Base-by-base conservation (phyloP, 2,329 filamentous ascomycete species). In the Trichoderma sp. region DNA sequence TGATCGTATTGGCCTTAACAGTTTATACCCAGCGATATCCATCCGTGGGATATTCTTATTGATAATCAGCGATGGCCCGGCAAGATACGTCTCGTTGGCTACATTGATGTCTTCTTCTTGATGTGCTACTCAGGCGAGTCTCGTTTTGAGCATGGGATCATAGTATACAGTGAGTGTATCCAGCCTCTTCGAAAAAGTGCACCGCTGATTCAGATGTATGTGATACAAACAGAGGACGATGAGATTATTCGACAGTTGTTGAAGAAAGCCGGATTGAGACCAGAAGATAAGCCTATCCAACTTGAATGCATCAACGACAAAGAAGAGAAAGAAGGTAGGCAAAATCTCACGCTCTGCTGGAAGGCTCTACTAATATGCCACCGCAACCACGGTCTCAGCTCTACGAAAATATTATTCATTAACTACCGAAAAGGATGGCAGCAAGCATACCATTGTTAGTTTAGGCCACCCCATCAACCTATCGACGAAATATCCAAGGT, bases 61-160 rank as follows among this genome's bases (percentile, higher is more conserved):
- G 24, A 76, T 33, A 71, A 64, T 16, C 53, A 74, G 24, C 71
- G 75, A 8, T 76, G 75, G 75, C 21, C 62, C 7, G 75, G 75
- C 21, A 76, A 76, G 31, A 63, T 76, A 9, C 75, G 75, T n/a
- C 62, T 76, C 18, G 45, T 76, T 18, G 75, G 71, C 16, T 78
- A 64, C 41, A 67, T 77, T 35, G 77, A 78, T 12, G 76, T 71
- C 6, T 77, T 78, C 63, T 75, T 78, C 71, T 63, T 77, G 14
- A 77, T 77, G 45, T 77, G 75, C 50, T 77, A 77, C 27, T 77
- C 76, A 0, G 75, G 75, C 9, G 76, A 77, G 45, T 77, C 76
- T 33, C 71, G 76, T 5, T 77, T 77, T 59, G 76, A 77, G n/a
- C 69, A 77, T 29, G 76, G 76, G 4, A 75, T 77, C 33, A 74